Evolutionary conservation across 2,329 filamentous ascomycete genomes (phyloP).

Genomic region (Paecilomyces fulvus): DNA sequence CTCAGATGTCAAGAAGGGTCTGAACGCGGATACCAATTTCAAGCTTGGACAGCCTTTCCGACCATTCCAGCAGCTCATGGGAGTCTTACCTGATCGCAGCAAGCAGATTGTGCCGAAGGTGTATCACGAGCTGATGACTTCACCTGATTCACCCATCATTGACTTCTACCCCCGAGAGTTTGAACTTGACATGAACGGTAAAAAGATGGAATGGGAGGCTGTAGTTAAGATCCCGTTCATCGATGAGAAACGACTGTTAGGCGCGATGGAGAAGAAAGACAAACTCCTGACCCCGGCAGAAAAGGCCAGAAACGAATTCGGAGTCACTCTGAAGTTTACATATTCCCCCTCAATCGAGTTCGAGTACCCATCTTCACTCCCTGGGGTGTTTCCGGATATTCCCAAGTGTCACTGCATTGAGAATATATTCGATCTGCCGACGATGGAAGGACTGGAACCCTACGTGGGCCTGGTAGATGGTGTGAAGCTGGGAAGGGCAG

Average conservation of each 20-base stretch:
- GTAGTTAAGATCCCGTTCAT: conserved; percentile 99
- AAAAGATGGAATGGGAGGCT: conserved; percentile 99
- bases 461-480: conserved; percentile 76
- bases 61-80: conserved; percentile 96
- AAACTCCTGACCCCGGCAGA: conserved; percentile 68
- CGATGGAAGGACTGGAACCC: conserved; percentile 80
- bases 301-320: conserved; percentile 77
- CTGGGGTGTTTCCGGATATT: conserved; percentile 84
- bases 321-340: conserved; percentile 86
- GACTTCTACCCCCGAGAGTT: conserved; percentile 98
- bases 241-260: conserved; percentile 75
- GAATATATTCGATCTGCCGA: conserved; percentile 92
- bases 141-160: conserved; percentile 80
- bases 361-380: conserved; percentile 76
- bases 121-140: conserved; percentile 91
- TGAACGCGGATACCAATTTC: conserved; percentile 84
- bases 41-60: conserved; percentile 89
- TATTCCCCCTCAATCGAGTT: conserved; percentile 71
- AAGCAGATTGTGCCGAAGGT: conserved; percentile 86
- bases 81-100: conserved; percentile 91
- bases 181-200: conserved; percentile 97
- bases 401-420: conserved; percentile 81
- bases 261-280: conserved; percentile 80
- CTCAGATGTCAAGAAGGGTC: conserved; percentile 84
- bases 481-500: conserved; percentile 69